Evolutionary conservation across 2,329 filamentous ascomycete genomes (phyloP).

Genomic region (Amylocarpus encephaloides): DNA sequence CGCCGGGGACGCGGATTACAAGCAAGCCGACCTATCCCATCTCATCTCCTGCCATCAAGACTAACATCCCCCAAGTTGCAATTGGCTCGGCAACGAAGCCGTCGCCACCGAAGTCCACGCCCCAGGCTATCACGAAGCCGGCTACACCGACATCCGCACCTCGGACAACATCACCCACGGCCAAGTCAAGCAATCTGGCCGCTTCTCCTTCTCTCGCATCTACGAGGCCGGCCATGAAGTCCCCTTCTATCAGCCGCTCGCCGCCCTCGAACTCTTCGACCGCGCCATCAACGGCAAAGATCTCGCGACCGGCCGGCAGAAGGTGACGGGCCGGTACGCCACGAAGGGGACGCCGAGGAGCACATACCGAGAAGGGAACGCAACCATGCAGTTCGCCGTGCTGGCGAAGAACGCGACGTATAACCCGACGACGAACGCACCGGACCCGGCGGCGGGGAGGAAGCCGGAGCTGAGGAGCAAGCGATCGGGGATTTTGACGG

Average conservation of each 20-base stretch:
- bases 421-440: conserved; percentile 38
- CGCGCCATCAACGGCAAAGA: conserved; percentile 43
- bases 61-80: conserved; percentile 51
- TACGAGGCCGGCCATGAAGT: conserved; percentile 55
- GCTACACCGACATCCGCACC: conserved; percentile 64
- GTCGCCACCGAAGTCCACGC: conserved; percentile 53
- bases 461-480: conserved; percentile 2
- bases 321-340: conserved; percentile 30
- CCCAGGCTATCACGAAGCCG: conserved; percentile 48
- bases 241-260: conserved; percentile 47
- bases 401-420: conserved; percentile 41
- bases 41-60: conserved; percentile 28
- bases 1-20: conserved; percentile 43
- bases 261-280: conserved; percentile 45
- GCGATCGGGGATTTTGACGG: background rate
- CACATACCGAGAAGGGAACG: conserved; percentile 25
- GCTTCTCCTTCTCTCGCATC: conserved; percentile 59
- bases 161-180: conserved; percentile 60
- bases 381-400: conserved; percentile 38
- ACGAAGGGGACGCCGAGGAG: conserved; percentile 21
- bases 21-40: conserved; percentile 43
- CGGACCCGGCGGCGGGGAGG: conserved; percentile 24
- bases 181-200: conserved; percentile 67
- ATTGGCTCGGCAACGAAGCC: conserved; percentile 66
- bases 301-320: conserved; percentile 46